A percentile compares a stretch with the other conserved stretches of the same genome.
phyloP scores from a whole-genome alignment of 768 basidiomycete species.

The Boletus pseudo-olivaceus region DNA sequence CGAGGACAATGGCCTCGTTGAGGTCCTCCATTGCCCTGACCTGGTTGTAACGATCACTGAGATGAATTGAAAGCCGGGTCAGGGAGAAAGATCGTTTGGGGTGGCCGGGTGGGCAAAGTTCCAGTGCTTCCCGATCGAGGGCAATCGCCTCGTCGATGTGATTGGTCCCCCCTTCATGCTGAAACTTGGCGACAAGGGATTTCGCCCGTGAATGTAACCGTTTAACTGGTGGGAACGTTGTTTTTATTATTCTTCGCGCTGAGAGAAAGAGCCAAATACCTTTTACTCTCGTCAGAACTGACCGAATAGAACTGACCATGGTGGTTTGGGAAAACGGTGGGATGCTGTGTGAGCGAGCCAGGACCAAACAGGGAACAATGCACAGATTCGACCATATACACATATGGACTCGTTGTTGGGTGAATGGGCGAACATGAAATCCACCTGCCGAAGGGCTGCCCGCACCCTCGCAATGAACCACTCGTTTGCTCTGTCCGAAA shows the following conservation, averaged over 20 bases:
- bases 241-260: too few species aligned
- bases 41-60: background rate
- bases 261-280: background rate
- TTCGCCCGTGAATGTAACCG: background rate
- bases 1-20: background rate
- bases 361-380: background rate
- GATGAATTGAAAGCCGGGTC: background rate
- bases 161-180: background rate
- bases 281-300: background rate
- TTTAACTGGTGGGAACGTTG: background rate
- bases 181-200: background rate
- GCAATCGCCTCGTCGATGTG: background rate
- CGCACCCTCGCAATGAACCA: background rate
- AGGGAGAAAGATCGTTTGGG: background rate
- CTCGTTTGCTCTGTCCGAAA: background rate
- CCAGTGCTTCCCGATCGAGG: background rate
- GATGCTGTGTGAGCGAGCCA: background rate
- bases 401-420: too few species aligned
- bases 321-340: background rate
- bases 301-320: background rate
- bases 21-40: background rate
- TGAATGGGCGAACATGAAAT: background rate
- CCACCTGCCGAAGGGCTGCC: background rate
- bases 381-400: background rate
- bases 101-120: background rate